These are phyloP conservation scores for Pseudozyma sp. DNA, from an alignment of 1,284 basidiomycete species.

Conservation along the genomic window DNA sequence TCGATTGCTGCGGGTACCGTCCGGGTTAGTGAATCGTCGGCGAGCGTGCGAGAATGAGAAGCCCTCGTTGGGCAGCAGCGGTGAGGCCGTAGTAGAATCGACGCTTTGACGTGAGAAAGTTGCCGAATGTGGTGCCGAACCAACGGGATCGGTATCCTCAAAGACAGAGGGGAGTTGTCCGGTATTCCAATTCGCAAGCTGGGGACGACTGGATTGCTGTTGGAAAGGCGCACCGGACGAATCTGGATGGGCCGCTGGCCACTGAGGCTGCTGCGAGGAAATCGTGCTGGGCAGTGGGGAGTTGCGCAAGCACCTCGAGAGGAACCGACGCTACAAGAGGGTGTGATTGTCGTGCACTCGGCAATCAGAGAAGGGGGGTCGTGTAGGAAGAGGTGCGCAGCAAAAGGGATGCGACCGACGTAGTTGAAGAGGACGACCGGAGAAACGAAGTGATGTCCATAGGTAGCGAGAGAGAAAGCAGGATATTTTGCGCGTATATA, in stretches of 20 bases:
- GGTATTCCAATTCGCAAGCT: slow-evolving; percentile 9
- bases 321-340: slow-evolving; percentile 26
- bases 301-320: slow-evolving; percentile 21
- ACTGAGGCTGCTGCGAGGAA: slow-evolving; percentile 37
- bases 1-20: slow-evolving; percentile 14
- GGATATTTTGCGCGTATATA: slow-evolving; percentile 1
- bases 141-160: slow-evolving; percentile 23
- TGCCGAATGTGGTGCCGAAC: slow-evolving; percentile 19
- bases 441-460: background rate
- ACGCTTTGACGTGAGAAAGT: slow-evolving; percentile 23
- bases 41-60: slow-evolving; percentile 19
- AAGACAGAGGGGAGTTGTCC: slow-evolving; percentile 40
- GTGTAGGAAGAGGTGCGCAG: background rate
- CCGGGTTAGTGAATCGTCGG: slow-evolving; percentile 41
- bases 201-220: slow-evolving; percentile 3
- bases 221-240: slow-evolving; percentile 14
- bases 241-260: slow-evolving; percentile 30
- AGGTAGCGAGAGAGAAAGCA: slow-evolving; percentile 2
- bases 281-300: slow-evolving; percentile 35
- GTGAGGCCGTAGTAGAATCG: slow-evolving; percentile 26
- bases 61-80: slow-evolving; percentile 16
- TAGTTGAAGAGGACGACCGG: background rate
- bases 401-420: background rate
- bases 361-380: background rate
- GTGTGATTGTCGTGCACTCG: background rate